A percentile compares a stretch with the other conserved stretches of the same genome.
Conservation (phyloP, 208 protist genomes). For the Crithidia mellificae region DNA sequence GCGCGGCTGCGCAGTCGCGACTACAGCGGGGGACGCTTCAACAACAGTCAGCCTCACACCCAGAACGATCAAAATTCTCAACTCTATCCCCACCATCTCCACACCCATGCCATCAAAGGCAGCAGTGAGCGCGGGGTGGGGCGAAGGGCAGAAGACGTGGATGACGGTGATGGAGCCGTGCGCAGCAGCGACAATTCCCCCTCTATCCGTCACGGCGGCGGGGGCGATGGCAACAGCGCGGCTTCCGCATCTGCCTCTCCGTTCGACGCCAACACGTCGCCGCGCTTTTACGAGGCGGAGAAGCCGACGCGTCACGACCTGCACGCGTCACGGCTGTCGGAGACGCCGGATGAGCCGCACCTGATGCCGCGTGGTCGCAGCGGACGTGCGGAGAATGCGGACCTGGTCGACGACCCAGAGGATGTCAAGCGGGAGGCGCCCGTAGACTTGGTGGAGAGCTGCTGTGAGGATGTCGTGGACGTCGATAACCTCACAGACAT, state of each 20-base stretch:
- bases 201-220: neutral
- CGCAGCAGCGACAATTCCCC: constrained; percentile 9
- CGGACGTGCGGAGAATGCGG: neutral
- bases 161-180: constrained; percentile 8
- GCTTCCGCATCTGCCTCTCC: neutral
- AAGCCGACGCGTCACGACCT: too few species aligned
- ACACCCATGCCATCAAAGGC: neutral
- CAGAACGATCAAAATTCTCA: too few species aligned
- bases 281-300: neutral
- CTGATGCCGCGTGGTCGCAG: neutral
- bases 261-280: too few species aligned
- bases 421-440: too few species aligned
- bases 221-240: neutral
- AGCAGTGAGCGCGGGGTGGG: too few species aligned
- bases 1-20: constrained; percentile 16
- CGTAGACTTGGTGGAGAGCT: constrained; percentile 6
- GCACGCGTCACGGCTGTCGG: neutral
- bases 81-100: too few species aligned
- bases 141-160: neutral
- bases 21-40: neutral
- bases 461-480: neutral
- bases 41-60: neutral
- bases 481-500: neutral
- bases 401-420: neutral
- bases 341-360: constrained; percentile 10